Base-by-base conservation (phyloP, 192 early-diverging fungal species). In the Backusella australiensis region DNA sequence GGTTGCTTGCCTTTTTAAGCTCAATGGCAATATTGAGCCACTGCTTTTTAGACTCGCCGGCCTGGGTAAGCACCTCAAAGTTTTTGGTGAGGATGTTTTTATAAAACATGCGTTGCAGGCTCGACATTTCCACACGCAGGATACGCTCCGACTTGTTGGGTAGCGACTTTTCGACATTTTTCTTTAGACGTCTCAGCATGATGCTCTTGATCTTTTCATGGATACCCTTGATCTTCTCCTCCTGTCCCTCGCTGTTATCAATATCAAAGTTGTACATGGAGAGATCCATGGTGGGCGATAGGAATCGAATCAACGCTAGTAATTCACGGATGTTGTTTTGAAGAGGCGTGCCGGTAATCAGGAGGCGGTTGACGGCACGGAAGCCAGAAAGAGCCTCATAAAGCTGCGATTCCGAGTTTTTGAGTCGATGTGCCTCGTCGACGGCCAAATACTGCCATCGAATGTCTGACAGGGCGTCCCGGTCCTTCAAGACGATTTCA, bases 321-420 rank as follows among this genome's bases (percentile, higher is more conserved):
- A 99, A 86, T 80, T 99, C 98, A 85, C 96, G 94, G 39, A 99
- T 92, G 23, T 91, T 95, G 85, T 99, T 99, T 79, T 99, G 97
- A 69, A 99, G 88, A n/a, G 98, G 98, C 26, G 98, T 99, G 23
- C 98, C 98, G 0, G 98, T 99, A 67, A 99, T 96, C 36, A 99
- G 86, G 11, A 99, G 86, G 2, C 98, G 91, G 77, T 98, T 98
- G 17, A 88, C 87, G 5, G 95, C 96, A 76, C 91, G 83, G 83
- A 98, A 99, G 21, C 91, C 89, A 72, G 90, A 89, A 26, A 99
- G 86, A 19, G 93, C 93, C 80, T 98, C 94, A 79, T 98, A 94
- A n/a, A 99, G 86, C 80, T 96, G 94, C 3, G 96, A 98, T 74
- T 94, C 93, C 34, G 90, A 89, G 81, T 98, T 99, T 80, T 99